Conservation (phyloP, 148 eudicot species). For the Vaccinium darrowii region DNA sequence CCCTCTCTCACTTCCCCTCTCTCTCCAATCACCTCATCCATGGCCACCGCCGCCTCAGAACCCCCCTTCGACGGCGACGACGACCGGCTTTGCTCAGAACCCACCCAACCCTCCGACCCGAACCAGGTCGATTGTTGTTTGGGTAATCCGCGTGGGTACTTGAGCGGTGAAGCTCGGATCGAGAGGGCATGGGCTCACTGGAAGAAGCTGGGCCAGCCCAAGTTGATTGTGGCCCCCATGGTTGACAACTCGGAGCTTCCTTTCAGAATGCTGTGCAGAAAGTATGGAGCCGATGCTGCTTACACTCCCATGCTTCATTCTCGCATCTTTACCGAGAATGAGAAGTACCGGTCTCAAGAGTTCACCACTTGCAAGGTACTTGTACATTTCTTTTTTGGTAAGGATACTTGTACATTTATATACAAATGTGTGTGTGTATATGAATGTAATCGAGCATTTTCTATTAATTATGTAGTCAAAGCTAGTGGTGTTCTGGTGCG, state of each 20-base stretch:
- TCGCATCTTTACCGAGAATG: slow-evolving; percentile 68
- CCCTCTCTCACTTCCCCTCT: not conserved
- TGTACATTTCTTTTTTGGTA: not conserved
- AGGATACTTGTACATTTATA: slow-evolving; percentile 4
- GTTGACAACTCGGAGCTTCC: slow-evolving; percentile 97
- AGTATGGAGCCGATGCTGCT: slow-evolving; percentile 88
- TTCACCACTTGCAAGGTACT: slow-evolving; percentile 81
- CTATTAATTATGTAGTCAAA: not conserved
- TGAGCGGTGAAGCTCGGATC: slow-evolving; percentile 61
- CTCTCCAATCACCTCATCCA: slow-evolving; percentile 13
- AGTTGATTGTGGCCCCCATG: slow-evolving; percentile 86
- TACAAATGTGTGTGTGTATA: not conserved
- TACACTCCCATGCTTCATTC: slow-evolving; percentile 96
- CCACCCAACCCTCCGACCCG: not conserved
- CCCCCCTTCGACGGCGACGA: slow-evolving; percentile 17
- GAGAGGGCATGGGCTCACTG: slow-evolving; percentile 89
- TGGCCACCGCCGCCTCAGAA: slow-evolving; percentile 23
- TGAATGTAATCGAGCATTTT: not conserved
- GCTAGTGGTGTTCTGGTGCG: not conserved
- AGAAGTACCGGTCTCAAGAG: slow-evolving; percentile 69
- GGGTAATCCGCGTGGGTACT: slow-evolving; percentile 42
- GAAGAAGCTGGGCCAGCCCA: slow-evolving; percentile 76
- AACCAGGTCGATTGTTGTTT: not conserved
- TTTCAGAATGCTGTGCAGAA: slow-evolving; percentile 82
- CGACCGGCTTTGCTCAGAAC: slow-evolving; percentile 35